These are phyloP conservation scores for Arthrobotrys conoides DNA, from an alignment of 2,329 filamentous ascomycete genomes.

Conservation along the genomic window DNA sequence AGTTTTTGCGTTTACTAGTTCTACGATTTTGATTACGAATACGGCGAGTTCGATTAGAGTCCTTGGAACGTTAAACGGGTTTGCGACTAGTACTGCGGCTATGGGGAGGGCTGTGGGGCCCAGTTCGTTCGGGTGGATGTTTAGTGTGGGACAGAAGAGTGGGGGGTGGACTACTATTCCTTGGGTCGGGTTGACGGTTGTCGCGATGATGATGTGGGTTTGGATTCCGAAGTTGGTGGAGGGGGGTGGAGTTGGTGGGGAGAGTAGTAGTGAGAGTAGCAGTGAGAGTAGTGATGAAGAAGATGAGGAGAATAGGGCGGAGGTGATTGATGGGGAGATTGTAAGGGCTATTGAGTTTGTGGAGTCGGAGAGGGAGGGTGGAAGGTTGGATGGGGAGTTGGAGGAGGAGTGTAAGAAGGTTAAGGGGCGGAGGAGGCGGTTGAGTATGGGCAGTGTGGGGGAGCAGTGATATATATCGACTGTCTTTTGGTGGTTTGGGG, in stretches of 20 bases:
- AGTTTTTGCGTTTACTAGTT: slow-evolving; percentile 90
- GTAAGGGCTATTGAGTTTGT: slow-evolving; percentile 10
- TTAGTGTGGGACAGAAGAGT: slow-evolving; percentile 39
- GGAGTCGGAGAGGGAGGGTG: slow-evolving; percentile 14
- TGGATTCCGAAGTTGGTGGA: slow-evolving; percentile 52
- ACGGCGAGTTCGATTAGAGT: slow-evolving; percentile 81
- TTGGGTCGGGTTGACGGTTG: slow-evolving; percentile 40
- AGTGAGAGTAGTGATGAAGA: slow-evolving; percentile 22
- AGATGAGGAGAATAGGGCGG: slow-evolving; percentile 1
- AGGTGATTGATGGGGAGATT: neutral
- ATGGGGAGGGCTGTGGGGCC: slow-evolving; percentile 85
- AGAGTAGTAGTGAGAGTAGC: slow-evolving; percentile 18
- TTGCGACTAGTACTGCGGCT: slow-evolving; percentile 86
- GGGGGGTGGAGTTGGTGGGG: slow-evolving; percentile 22
- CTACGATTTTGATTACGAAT: slow-evolving; percentile 91
- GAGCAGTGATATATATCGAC: slow-evolving; percentile 30
- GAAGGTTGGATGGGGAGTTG: neutral
- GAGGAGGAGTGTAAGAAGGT: slow-evolving; percentile 8
- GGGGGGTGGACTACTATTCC: slow-evolving; percentile 41
- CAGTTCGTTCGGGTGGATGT: slow-evolving; percentile 69
- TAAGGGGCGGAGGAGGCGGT: slow-evolving; percentile 24
- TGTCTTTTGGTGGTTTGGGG: neutral
- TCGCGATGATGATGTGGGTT: slow-evolving; percentile 42
- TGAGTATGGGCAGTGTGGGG: slow-evolving; percentile 48
- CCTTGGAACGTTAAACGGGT: slow-evolving; percentile 89